Conservation (phyloP, 768 basidiomycete genomes). For the Coprinellus micaceus region DNA sequence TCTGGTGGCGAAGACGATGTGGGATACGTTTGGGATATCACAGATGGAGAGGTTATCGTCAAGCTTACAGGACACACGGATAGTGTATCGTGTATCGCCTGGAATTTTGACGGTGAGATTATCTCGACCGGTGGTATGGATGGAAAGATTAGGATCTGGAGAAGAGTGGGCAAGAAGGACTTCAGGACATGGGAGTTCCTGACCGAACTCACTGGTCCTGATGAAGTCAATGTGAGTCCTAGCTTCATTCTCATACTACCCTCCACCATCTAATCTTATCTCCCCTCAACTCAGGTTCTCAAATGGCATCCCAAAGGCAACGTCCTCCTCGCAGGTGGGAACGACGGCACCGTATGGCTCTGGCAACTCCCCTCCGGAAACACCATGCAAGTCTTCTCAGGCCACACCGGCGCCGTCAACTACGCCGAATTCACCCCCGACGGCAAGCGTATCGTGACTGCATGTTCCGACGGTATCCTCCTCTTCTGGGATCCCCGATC, state of each 20-base stretch:
- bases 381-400: constrained; percentile 94
- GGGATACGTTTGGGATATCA: constrained; percentile 90
- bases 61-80: constrained; percentile 92
- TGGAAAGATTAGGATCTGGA: constrained; percentile 89
- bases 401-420: constrained; percentile 80
- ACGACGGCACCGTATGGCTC: constrained; percentile 92
- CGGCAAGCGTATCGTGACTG: constrained; percentile 88
- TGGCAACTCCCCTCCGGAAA: constrained; percentile 96
- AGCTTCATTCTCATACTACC: neutral
- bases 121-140: constrained; percentile 98
- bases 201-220: constrained; percentile 88
- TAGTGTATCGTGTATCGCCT: constrained; percentile 75
- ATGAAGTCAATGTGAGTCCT: constrained; percentile 83
- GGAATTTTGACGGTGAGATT: constrained; percentile 88
- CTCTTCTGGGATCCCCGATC: constrained; percentile 92
- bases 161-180: constrained; percentile 70
- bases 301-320: constrained; percentile 95
- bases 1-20: constrained; percentile 96
- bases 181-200: constrained; percentile 91
- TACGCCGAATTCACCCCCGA: constrained; percentile 92
- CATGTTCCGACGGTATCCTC: constrained; percentile 75
- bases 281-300: constrained; percentile 62
- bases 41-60: constrained; percentile 73
- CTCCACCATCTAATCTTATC: constrained; percentile 6
- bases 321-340: constrained; percentile 86